A percentile compares a stretch with the other conserved stretches of the same genome.
Evolutionary conservation across 495 filamentous ascomycete genomes (phyloP).

Genomic region (Penicillium ochrochloron): DNA sequence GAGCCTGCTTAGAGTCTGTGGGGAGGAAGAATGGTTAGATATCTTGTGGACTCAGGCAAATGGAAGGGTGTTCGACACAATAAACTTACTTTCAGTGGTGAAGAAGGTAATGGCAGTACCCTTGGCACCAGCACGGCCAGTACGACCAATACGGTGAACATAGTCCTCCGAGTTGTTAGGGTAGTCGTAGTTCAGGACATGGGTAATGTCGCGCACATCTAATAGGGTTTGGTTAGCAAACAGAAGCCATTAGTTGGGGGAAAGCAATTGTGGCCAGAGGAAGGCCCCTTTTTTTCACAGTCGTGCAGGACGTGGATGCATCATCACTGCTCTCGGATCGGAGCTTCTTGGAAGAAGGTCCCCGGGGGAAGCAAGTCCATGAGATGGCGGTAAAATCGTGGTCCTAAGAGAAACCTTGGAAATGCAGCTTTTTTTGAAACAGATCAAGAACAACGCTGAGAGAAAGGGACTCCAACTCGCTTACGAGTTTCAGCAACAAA

Average conservation of each 20-base stretch:
- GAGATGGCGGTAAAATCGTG: conserved; percentile 64
- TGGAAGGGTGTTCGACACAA: conserved; percentile 17
- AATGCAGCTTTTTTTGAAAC: conserved; percentile 62
- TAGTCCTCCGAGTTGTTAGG: conserved; percentile 99
- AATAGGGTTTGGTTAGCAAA: conserved; percentile 75
- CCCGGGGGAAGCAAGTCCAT: conserved; percentile 52
- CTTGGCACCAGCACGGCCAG: conserved; percentile 86
- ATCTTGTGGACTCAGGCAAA: conserved; percentile 25
- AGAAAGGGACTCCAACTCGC: conserved; percentile 67
- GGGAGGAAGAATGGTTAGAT: conserved; percentile 20
- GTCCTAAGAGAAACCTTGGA: conserved; percentile 71
- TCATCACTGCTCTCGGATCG: conserved; percentile 72
- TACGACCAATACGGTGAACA: conserved; percentile 94
- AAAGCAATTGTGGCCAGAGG: conserved; percentile 54
- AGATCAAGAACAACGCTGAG: conserved; percentile 64
- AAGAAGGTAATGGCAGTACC: conserved; percentile 93
- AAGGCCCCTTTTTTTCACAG: conserved; percentile 55
- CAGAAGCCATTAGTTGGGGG: conserved; percentile 45
- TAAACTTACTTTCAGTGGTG: conserved; percentile 92
- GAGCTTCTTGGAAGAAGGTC: conserved; percentile 63
- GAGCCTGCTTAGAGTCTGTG: conserved; percentile 92
- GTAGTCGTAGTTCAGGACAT: conserved; percentile 99
- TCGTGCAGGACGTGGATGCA: conserved; percentile 69
- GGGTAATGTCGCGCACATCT: conserved; percentile 99
- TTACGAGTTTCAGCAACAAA: conserved; percentile 68